phyloP scores from a whole-genome alignment of 2,329 filamentous ascomycete species.

The Aureobasidium sp. region DNA sequence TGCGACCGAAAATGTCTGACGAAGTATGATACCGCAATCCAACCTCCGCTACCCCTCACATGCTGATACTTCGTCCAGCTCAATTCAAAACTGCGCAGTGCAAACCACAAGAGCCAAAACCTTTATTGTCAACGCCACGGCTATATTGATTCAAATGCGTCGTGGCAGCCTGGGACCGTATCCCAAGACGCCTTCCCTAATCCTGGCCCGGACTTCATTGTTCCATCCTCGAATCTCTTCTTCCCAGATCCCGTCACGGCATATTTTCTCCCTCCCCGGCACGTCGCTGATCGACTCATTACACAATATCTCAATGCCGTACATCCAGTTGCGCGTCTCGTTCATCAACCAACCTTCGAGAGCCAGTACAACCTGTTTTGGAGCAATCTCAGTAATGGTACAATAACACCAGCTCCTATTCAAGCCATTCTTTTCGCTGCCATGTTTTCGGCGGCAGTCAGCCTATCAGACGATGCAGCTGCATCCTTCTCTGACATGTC shows the following conservation, averaged over 20 bases:
- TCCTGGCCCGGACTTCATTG: conserved; percentile 58
- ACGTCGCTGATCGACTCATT: conserved; percentile 53
- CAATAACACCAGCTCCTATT: conserved; percentile 54
- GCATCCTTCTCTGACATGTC: conserved; percentile 46
- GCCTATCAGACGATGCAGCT: conserved; percentile 49
- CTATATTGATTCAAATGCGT: not conserved
- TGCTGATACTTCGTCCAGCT: not conserved
- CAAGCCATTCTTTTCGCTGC: conserved; percentile 63
- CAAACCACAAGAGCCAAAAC: not conserved
- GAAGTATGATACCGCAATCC: conserved; percentile 44
- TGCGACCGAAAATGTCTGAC: conserved; percentile 60
- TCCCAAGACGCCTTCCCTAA: conserved; percentile 44
- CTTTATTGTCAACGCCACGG: conserved; percentile 3
- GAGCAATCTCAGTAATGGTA: conserved; percentile 49
- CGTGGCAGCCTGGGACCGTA: not conserved
- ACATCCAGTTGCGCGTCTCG: conserved; percentile 58
- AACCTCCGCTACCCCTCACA: not conserved
- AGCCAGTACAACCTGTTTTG: conserved; percentile 57
- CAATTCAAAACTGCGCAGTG: not conserved
- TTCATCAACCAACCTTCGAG: conserved; percentile 61
- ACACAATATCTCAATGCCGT: conserved; percentile 60
- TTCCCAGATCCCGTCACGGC: conserved; percentile 49
- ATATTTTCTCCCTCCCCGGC: conserved; percentile 50
- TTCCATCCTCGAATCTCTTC: conserved; percentile 59
- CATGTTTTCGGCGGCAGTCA: conserved; percentile 61